Evolutionary conservation across 2,329 filamentous ascomycete genomes (phyloP).

Genomic region (Exserohilum rostratum): DNA sequence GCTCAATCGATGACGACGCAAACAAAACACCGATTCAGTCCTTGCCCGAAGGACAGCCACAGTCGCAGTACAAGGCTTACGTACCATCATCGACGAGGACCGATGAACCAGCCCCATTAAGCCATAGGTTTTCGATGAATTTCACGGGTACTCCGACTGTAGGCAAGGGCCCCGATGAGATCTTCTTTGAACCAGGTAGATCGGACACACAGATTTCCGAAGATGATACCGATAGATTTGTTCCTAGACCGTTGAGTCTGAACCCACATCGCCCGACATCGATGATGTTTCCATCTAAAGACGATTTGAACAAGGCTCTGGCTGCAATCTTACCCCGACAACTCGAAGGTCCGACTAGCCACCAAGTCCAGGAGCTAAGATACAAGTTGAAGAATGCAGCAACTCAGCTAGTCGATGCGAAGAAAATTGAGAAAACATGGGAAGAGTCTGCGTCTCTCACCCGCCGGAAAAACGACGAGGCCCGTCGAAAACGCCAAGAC

Average conservation of each 20-base stretch:
- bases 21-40: constrained; percentile 43
- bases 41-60: constrained; percentile 30
- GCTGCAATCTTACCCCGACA: constrained; percentile 28
- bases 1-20: constrained; percentile 40
- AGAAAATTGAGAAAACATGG: constrained; percentile 48
- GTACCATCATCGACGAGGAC: constrained; percentile 29
- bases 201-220: constrained; percentile 16
- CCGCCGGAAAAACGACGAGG: constrained; percentile 55
- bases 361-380: constrained; percentile 30
- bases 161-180: constrained; percentile 38
- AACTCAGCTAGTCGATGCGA: constrained; percentile 26
- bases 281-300: constrained; percentile 17
- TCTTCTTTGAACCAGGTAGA: constrained; percentile 40
- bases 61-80: constrained; percentile 44
- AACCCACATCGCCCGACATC: constrained; percentile 23
- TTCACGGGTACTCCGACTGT: constrained; percentile 19
- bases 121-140: constrained; percentile 34
- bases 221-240: constrained; percentile 26
- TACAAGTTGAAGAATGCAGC: constrained; percentile 21
- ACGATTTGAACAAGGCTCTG: constrained; percentile 24
- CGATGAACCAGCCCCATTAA: constrained; percentile 11
- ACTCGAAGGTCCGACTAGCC: constrained; percentile 19
- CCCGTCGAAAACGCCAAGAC: constrained; percentile 57
- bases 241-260: constrained; percentile 37
- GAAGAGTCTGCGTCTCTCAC: constrained; percentile 53